A percentile compares a stretch with the other conserved stretches of the same genome.
Conservation (phyloP, 176 grass and related monocot genomes). For the Zea mays region DNA sequence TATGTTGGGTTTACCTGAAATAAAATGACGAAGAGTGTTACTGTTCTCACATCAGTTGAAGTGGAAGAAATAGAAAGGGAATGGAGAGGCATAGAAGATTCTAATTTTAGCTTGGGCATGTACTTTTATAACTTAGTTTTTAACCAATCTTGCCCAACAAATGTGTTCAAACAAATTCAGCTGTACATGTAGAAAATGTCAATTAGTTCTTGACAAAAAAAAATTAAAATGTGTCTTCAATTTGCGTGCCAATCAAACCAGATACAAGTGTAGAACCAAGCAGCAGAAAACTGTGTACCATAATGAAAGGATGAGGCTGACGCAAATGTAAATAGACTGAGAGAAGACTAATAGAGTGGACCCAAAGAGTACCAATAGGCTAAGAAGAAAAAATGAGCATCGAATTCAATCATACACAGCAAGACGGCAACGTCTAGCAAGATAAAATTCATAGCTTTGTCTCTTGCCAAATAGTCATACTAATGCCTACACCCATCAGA, state of each 20-base stretch:
- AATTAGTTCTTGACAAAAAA: conserved; percentile 10
- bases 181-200: neutral
- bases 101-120: neutral
- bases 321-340: conserved; percentile 31
- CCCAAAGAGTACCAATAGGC: conserved; percentile 33
- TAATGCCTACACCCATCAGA: conserved; percentile 28
- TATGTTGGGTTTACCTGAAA: neutral
- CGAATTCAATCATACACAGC: conserved; percentile 39
- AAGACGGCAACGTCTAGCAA: conserved; percentile 23
- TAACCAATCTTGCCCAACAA: neutral
- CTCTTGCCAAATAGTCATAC: conserved; percentile 33
- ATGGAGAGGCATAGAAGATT: neutral
- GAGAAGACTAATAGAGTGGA: conserved; percentile 29
- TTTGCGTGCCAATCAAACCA: conserved; percentile 13
- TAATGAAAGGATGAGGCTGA: conserved; percentile 31
- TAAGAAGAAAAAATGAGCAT: conserved; percentile 38
- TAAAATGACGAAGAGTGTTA: neutral
- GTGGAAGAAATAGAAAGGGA: neutral
- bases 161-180: neutral
- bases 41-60: neutral
- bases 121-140: neutral
- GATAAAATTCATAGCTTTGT: conserved; percentile 26
- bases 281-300: conserved; percentile 29
- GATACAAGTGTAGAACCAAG: conserved; percentile 38
- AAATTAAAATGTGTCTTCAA: neutral